Evolutionary conservation across 148 eudicot species (phyloP), one percentile per base, ranked within the genome.

Genomic region (Polygonum maritimum): DNA sequence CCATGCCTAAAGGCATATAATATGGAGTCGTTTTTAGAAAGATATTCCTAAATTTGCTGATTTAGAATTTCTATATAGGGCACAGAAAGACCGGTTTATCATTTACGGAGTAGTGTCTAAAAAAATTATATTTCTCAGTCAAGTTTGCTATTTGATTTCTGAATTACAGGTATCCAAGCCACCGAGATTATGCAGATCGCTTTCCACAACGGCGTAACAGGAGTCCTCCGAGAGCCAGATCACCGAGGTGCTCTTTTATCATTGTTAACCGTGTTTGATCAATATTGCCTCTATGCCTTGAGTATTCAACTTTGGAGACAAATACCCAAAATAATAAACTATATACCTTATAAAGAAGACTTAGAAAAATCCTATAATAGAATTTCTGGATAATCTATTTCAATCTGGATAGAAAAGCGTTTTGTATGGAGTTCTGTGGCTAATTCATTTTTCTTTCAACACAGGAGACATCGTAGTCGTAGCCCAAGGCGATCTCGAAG

Each of bases 181-280:
- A 92, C 76, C 80, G 89, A 83, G 83, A 86, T 58, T 82, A 81
- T 75, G 81, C 86, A 70, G 94, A 90, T 31, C 97, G 90, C 73
- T 90, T 88, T 19, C 89, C 92, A 26, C 89, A 74, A 58, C 80
- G 88, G 44, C 89, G 88, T 36, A 57, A 89, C 75, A 79, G 91
- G 75, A 91, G 97, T 81, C 90, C 97, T 74, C 91, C 87, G 21
- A 90, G 98, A 84, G 88, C 80, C 76, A 82, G 95, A 81, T 94
- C 99, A 45, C 88, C 90, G 74, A 96, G 99, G 98, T 92, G 44
- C 75, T 15, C 1, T 14, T 65, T 65, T 31, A 35, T 11, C 71
- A 33, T 14, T 33, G 39, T 65, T 39, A 65, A 14, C 14, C n/a
- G 2, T 65, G n/a, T 65, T 65, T 16, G 11, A 16, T 36, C 5